A percentile compares a stretch with the other conserved stretches of the same genome.
phyloP scores from a whole-genome alignment of 176 grass and related monocot genomes.

The Paspalum notatum region DNA sequence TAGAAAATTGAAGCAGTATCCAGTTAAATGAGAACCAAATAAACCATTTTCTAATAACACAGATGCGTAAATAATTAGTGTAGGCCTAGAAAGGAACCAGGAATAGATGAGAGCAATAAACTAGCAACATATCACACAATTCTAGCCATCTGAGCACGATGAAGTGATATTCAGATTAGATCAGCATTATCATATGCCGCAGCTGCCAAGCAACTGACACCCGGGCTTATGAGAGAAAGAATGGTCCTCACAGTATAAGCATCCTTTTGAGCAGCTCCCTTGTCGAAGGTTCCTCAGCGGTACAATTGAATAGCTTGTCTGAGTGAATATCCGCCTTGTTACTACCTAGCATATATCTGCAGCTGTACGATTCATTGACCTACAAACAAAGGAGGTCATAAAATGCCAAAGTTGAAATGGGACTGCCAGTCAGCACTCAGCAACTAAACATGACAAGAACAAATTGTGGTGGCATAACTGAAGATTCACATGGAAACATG shows the following conservation, averaged over 20 bases:
- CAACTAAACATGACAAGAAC: slow-evolving; percentile 8
- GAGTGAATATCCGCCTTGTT: slow-evolving; percentile 79
- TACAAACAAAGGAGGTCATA: slow-evolving; percentile 41
- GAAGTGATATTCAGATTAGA: not conserved
- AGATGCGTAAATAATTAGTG: not conserved
- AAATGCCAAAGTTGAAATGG: slow-evolving; percentile 21
- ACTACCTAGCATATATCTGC: slow-evolving; percentile 80
- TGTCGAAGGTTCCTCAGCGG: slow-evolving; percentile 68
- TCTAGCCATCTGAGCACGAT: slow-evolving; percentile 22
- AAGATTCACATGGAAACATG: not conserved
- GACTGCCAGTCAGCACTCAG: not conserved
- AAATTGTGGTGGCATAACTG: slow-evolving; percentile 5
- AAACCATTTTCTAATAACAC: not conserved
- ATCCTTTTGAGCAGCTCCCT: slow-evolving; percentile 79
- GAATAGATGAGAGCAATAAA: slow-evolving; percentile 6
- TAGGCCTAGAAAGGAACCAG: not conserved
- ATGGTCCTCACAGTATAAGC: slow-evolving; percentile 73
- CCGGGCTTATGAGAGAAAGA: not conserved
- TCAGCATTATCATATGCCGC: not conserved
- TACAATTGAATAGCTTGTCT: slow-evolving; percentile 84
- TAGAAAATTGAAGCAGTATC: not conserved
- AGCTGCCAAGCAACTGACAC: slow-evolving; percentile 11
- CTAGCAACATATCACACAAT: slow-evolving; percentile 9
- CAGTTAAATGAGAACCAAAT: not conserved
- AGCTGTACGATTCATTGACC: slow-evolving; percentile 95